Percentiles rank a stretch among this genome's conserved stretches.
Conservation (phyloP, 192 early-diverging fungal genomes). For the Coemansia sp. region DNA sequence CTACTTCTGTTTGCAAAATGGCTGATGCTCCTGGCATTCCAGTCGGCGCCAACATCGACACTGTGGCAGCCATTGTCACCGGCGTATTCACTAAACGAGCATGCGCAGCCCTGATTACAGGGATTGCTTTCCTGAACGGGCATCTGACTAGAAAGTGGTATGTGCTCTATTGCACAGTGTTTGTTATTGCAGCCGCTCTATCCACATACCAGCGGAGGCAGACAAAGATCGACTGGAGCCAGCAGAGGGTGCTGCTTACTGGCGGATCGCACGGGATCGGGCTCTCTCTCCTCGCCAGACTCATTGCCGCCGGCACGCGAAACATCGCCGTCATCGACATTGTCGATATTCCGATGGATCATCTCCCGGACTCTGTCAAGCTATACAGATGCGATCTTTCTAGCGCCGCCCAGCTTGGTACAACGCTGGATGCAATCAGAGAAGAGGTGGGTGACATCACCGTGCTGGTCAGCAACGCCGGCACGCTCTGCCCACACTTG, state of each 20-base stretch:
- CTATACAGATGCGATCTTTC: conserved; percentile 45
- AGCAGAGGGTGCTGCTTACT: conserved; percentile 40
- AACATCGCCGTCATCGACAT: conserved; percentile 42
- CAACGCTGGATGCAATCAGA: conserved; percentile 15
- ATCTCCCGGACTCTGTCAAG: conserved; percentile 1
- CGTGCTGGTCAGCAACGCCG: conserved; percentile 82
- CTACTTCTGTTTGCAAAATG: neutral
- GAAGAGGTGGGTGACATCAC: conserved; percentile 67
- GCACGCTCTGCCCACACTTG: conserved; percentile 61
- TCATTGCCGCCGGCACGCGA: conserved; percentile 14
- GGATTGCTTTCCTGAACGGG: conserved; percentile 11
- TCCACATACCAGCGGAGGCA: neutral
- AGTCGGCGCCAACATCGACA: conserved; percentile 41
- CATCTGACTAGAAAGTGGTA: conserved; percentile 11
- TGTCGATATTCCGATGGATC: conserved; percentile 8
- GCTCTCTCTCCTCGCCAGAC: conserved; percentile 21
- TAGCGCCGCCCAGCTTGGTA: conserved; percentile 14
- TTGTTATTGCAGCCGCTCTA: conserved; percentile 2
- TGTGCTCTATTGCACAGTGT: conserved; percentile 9
- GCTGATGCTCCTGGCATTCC: neutral
- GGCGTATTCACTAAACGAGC: conserved; percentile 10
- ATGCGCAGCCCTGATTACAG: conserved; percentile 8
- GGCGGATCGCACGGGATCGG: conserved; percentile 51
- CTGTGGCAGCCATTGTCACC: conserved; percentile 5
- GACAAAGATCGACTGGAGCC: conserved; percentile 26